Evolutionary conservation across 106 monocot species (phyloP).

Genomic region (Cymbidium sinense): DNA sequence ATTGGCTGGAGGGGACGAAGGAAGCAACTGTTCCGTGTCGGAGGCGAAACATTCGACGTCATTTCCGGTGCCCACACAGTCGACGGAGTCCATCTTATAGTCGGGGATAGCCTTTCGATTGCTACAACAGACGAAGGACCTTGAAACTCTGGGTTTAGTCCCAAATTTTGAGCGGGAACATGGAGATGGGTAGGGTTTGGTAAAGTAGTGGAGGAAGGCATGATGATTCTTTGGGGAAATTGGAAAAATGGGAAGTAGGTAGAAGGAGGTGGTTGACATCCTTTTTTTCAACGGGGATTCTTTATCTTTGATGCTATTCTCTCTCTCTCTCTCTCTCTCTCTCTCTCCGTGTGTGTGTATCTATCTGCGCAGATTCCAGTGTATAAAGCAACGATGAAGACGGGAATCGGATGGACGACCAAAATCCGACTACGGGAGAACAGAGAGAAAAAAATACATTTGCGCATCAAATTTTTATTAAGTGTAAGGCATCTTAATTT

Average conservation of each 20-base stretch:
- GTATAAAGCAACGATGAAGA: no score
- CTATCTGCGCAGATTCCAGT: neutral
- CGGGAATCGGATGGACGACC: no score
- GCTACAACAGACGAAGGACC: slow-evolving; percentile 5
- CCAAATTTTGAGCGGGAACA: neutral
- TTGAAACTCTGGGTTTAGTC: neutral
- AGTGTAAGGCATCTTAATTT: no score
- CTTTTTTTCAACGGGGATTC: no score
- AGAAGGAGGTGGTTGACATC: neutral
- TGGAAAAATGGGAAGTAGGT: neutral
- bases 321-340: no score
- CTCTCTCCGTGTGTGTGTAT: no score
- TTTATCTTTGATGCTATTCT: no score
- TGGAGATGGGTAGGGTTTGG: neutral
- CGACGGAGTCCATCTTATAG: slow-evolving; percentile 19
- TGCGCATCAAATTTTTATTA: no score
- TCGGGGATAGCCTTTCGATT: slow-evolving; percentile 2
- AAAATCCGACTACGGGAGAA: no score
- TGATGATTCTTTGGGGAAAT: neutral
- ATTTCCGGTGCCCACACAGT: slow-evolving; percentile 32
- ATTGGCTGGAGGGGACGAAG: neutral
- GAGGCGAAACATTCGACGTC: slow-evolving; percentile 52
- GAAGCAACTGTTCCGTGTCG: slow-evolving; percentile 20
- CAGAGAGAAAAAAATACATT: no score
- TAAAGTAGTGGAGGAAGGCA: neutral